Evolutionary conservation across 2,329 filamentous ascomycete genomes (phyloP), one percentile per base, ranked within the genome.

Genomic region (Exophiala xenobiotica): DNA sequence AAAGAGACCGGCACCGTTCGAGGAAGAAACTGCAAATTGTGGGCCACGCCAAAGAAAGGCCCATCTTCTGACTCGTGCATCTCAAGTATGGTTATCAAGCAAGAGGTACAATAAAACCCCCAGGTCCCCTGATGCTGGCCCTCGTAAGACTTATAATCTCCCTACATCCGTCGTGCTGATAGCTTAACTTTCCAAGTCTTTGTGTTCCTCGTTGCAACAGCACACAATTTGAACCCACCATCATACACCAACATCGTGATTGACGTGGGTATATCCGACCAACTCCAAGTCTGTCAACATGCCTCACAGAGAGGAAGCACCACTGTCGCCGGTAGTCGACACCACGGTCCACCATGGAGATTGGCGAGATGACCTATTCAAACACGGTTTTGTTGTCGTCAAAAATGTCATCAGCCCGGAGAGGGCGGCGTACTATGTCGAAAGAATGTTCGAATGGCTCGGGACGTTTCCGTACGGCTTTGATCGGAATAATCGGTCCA

Each of bases 361-460:
- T 66, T 61, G 73, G 74, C 49, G 73, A 52, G 57, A 74, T 62
- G 51, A 76, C n/a, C 70, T 76, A 48, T 64, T 70, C 57, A 61
- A 63, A 33, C 62, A 73, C 46, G 73, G 72, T 14, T 74, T 63
- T 51, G 68, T 67, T 1, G 55, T 76, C 8, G 64, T 76, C 54
- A 74, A 73, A 56, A 62, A 64, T 31, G 70, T 66, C 12, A 68
- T 76, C 48, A 60, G 61, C 11, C 57, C 58, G 1, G 71, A 74
- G 53, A 60, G 64, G 0, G 71, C 72, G 6, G 53, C 69, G 18
- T 68, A 70, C 43, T 75, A 75, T 56, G 61, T 61, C 49, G 58
- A 71, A 16, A 71, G 71, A 57, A 65, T 68, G 53, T 63, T 72
- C 16, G 60, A 71, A 44, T 76, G 73, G 72, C 62, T 75, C 5